phyloP scores from a whole-genome alignment of 2,329 filamentous ascomycete genomes.

The Pseudocercospora musae region DNA sequence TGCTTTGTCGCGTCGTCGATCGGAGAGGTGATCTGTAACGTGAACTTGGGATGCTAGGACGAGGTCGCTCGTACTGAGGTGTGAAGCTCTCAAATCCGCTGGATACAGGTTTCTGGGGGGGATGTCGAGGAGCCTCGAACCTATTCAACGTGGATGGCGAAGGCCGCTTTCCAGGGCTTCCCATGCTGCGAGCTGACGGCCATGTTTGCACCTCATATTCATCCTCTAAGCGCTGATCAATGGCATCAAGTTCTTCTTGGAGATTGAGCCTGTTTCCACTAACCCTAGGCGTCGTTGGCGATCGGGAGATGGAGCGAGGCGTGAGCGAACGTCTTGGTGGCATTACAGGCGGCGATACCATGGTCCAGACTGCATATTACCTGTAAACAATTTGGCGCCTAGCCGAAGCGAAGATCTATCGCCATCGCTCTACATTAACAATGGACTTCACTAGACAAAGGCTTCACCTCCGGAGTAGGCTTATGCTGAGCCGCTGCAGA shows the following conservation, averaged over 20 bases:
- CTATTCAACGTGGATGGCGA: not conserved
- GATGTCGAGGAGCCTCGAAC: not conserved
- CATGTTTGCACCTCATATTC: not conserved
- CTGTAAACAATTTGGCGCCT: not conserved
- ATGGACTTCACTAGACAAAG: not conserved
- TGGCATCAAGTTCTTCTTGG: not conserved
- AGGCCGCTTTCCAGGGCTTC: not conserved
- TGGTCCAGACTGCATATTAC: not conserved
- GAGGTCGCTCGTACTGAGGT: not conserved
- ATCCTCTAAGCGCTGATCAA: not conserved
- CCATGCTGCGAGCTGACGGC: not conserved
- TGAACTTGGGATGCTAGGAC: not conserved
- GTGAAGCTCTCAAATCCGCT: not conserved
- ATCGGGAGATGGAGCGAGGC: not conserved
- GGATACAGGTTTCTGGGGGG: not conserved
- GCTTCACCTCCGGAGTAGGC: not conserved
- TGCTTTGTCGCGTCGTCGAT: not conserved
- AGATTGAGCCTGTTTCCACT: not conserved
- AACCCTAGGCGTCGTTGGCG: not conserved
- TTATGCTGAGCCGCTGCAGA: not conserved
- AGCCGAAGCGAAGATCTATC: not conserved
- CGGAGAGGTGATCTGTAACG: not conserved
- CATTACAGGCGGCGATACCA: not conserved
- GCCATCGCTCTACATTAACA: not conserved
- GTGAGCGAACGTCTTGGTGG: not conserved